Percentiles rank a stretch among this genome's conserved stretches.
phyloP scores from a whole-genome alignment of 306 rosid species.

The Gynostemma pentaphyllum region DNA sequence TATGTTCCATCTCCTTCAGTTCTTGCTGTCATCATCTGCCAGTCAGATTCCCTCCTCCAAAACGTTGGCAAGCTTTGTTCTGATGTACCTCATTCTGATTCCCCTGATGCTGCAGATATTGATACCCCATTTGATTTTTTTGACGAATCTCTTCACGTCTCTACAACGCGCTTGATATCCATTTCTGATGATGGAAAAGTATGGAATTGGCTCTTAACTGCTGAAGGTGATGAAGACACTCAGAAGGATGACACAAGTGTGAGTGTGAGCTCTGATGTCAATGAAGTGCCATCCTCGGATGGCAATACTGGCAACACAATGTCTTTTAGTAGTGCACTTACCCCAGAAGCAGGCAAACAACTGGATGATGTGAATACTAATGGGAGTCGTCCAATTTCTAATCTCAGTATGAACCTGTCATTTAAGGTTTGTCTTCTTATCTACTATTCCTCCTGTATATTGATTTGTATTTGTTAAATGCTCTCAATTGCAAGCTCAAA shows the following conservation, averaged over 20 bases:
- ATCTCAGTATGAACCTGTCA: constrained; percentile 30
- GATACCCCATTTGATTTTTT: constrained; percentile 77
- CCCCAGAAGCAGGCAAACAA: constrained; percentile 30
- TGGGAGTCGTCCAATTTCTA: constrained; percentile 29
- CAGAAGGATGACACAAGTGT: constrained; percentile 34
- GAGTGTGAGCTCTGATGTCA: constrained; percentile 24
- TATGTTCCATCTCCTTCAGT: constrained; percentile 79
- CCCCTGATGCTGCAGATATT: constrained; percentile 50
- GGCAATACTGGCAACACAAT: constrained; percentile 18
- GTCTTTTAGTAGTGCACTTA: constrained; percentile 34
- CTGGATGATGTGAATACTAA: constrained; percentile 21
- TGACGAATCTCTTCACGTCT: constrained; percentile 39
- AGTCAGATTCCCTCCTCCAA: constrained; percentile 67
- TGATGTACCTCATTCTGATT: constrained; percentile 54
- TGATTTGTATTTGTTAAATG: constrained; percentile 13
- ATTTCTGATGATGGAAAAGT: constrained; percentile 92
- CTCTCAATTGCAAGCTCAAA: neutral
- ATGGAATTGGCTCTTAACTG: constrained; percentile 91
- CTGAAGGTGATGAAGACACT: constrained; percentile 46
- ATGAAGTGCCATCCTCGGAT: constrained; percentile 25
- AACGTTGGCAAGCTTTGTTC: constrained; percentile 49
- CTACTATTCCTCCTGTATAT: neutral
- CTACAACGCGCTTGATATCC: constrained; percentile 71
- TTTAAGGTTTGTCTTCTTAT: constrained; percentile 44
- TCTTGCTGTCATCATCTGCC: constrained; percentile 60